Evolutionary conservation across 1,284 basidiomycete genomes (phyloP).

Genomic region (Chalciporus sp.): DNA sequence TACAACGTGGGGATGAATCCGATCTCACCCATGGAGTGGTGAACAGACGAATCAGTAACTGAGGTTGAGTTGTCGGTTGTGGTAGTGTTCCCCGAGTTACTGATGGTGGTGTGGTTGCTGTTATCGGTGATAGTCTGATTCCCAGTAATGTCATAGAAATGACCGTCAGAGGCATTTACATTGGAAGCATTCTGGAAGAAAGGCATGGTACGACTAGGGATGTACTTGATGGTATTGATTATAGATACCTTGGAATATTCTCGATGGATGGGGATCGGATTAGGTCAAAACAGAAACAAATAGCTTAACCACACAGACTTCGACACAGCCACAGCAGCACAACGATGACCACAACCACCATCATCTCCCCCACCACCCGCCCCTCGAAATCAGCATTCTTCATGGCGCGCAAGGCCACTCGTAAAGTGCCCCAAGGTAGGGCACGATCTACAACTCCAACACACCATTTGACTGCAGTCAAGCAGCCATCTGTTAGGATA

Average conservation of each 20-base stretch:
- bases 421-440: slow-evolving; percentile 31
- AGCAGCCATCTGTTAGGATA: slow-evolving; percentile 25
- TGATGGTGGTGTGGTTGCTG: slow-evolving; percentile 18
- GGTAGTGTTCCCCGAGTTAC: slow-evolving; percentile 25
- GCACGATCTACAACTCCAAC: slow-evolving; percentile 23
- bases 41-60: slow-evolving; percentile 28
- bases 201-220: slow-evolving; percentile 20
- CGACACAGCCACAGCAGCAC: slow-evolving; percentile 5
- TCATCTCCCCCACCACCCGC: slow-evolving; percentile 9
- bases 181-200: slow-evolving; percentile 27
- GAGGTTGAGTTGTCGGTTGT: slow-evolving; percentile 18
- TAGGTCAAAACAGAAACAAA: slow-evolving; percentile 21
- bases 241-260: too few species aligned
- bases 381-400: background rate
- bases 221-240: background rate
- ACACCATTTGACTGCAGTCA: slow-evolving; percentile 23
- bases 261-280: too few species aligned
- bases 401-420: slow-evolving; percentile 26
- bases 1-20: background rate
- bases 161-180: slow-evolving; percentile 20
- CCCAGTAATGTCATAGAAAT: slow-evolving; percentile 25
- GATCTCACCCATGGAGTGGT: slow-evolving; percentile 29
- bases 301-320: background rate
- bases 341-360: slow-evolving; percentile 12
- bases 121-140: slow-evolving; percentile 24